phyloP scores from a whole-genome alignment of 2,329 filamentous ascomycete species.

The Claviceps pazoutovae region DNA sequence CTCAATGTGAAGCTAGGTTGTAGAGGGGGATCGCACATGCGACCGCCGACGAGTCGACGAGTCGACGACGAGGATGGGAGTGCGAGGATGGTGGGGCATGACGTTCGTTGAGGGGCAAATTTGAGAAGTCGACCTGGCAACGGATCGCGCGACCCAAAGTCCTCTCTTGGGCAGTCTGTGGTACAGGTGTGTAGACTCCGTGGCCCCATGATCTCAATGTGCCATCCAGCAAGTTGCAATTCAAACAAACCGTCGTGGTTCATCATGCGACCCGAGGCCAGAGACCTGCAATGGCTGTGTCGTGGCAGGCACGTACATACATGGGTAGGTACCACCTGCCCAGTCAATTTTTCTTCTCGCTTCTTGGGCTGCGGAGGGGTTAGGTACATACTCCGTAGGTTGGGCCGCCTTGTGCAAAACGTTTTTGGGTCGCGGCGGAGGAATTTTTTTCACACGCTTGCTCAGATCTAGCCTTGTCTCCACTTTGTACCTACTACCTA shows the following conservation, averaged over 20 bases:
- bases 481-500: constrained; percentile 9
- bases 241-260: no score
- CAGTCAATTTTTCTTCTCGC: not conserved
- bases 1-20: not conserved
- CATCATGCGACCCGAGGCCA: no score
- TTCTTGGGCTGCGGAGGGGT: constrained; percentile 14
- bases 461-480: constrained; percentile 3
- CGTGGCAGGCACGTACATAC: no score
- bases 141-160: not conserved
- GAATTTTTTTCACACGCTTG: constrained; percentile 11
- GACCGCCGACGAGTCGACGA: not conserved
- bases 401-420: constrained; percentile 4
- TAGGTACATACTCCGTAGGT: constrained; percentile 12
- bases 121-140: not conserved
- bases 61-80: constrained; percentile 8
- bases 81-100: constrained; percentile 17
- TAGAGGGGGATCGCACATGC: not conserved
- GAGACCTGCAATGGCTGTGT: not conserved
- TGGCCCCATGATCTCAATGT: no score
- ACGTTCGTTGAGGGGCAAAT: constrained; percentile 12
- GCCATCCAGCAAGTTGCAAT: no score
- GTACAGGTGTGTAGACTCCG: no score
- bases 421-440: constrained; percentile 6
- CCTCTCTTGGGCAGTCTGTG: no score
- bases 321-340: not conserved